These are phyloP conservation scores for Nicotiana otophora DNA, from an alignment of 257 asterid genomes.

Conservation along the genomic window DNA sequence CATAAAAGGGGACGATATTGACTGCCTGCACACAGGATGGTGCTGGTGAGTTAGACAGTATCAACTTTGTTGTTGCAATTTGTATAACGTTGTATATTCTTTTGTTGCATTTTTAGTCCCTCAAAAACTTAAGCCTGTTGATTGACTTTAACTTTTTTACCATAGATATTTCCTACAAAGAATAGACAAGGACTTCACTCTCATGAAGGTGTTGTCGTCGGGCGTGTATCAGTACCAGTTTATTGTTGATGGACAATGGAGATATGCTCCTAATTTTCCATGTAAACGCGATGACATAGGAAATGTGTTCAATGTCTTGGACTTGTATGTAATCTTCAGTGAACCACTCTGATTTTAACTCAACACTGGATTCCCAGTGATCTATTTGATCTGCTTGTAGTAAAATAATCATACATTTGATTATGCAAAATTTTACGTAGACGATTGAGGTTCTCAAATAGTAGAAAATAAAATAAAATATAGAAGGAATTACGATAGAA, in stretches of 20 bases:
- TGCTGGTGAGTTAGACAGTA: too few relatives aligned
- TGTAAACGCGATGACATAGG: slow-evolving; percentile 16
- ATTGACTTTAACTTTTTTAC: background rate
- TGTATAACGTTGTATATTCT: background rate
- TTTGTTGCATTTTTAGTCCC: background rate
- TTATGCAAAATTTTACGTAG: too few relatives aligned
- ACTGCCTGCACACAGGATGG: too few relatives aligned
- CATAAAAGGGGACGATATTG: too few relatives aligned
- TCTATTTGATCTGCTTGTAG: background rate
- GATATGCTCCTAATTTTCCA: slow-evolving; percentile 21
- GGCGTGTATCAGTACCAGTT: slow-evolving; percentile 25
- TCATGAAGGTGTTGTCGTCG: slow-evolving; percentile 19
- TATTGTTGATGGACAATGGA: slow-evolving; percentile 27
- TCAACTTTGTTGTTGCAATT: too few relatives aligned
- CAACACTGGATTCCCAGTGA: background rate
- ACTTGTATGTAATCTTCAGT: slow-evolving; percentile 18
- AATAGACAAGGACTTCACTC: slow-evolving; percentile 16
- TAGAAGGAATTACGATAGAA: too few relatives aligned
- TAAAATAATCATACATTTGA: too few relatives aligned
- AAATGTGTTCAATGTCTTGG: slow-evolving; percentile 21
- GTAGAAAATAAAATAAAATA: too few relatives aligned
- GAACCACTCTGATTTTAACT: background rate
- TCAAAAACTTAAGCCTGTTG: background rate
- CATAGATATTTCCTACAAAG: slow-evolving; percentile 19
- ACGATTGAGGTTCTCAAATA: too few relatives aligned